Evolutionary conservation across 371 early-diverging fungal genomes (phyloP).

Genomic region (Fennellomyces sp.): DNA sequence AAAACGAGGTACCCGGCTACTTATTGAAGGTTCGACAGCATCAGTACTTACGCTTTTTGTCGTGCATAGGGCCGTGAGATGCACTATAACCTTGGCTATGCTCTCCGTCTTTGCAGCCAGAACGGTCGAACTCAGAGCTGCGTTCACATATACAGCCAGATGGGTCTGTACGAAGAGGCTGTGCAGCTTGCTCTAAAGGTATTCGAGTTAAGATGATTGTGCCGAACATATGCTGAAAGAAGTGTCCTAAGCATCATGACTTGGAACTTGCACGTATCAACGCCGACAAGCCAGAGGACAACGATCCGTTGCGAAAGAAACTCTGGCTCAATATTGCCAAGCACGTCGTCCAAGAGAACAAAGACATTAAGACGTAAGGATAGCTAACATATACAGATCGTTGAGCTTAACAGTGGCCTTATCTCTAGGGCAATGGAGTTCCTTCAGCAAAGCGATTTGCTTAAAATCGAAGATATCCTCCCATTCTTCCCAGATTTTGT

Average conservation of each 20-base stretch:
- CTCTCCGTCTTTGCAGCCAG: conserved; percentile 81
- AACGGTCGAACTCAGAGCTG: conserved; percentile 76
- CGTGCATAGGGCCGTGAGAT: conserved; percentile 58
- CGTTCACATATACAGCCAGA: conserved; percentile 78
- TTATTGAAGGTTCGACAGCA: too few species aligned
- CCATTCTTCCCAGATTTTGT: conserved; percentile 96
- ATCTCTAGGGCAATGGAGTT: conserved; percentile 77
- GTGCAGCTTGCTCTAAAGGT: conserved; percentile 82
- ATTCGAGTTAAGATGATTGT: neutral
- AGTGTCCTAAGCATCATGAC: conserved; percentile 85
- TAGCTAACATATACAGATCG: neutral
- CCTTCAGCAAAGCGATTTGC: conserved; percentile 75
- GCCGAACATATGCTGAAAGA: neutral
- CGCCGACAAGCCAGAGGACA: conserved; percentile 89
- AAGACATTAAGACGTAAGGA: conserved; percentile 77
- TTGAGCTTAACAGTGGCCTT: neutral
- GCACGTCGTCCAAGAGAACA: conserved; percentile 80
- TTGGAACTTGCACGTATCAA: conserved; percentile 86
- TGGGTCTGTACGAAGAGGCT: conserved; percentile 85
- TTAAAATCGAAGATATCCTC: conserved; percentile 93
- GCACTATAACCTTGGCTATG: conserved; percentile 85
- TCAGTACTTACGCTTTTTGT: too few species aligned
- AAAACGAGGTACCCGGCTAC: conserved; percentile 60
- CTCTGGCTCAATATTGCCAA: conserved; percentile 93
- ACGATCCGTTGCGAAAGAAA: conserved; percentile 78